Conservation (phyloP, 2,329 filamentous ascomycete genomes). For the Aspergillus fumigatus region DNA sequence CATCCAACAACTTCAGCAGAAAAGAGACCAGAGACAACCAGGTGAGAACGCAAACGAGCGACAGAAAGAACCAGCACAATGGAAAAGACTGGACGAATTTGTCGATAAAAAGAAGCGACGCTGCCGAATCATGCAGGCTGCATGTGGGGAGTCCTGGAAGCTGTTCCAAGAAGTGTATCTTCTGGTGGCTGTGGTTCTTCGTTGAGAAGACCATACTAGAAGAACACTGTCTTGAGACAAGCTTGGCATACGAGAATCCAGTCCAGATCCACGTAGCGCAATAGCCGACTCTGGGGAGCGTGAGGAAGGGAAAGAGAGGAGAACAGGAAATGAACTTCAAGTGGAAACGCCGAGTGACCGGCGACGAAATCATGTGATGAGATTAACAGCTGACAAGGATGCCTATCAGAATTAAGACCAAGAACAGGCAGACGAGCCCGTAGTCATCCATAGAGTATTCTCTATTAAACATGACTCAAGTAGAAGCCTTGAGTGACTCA, state of each 20-base stretch:
- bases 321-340: not conserved
- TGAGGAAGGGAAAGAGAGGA: conserved; percentile 36
- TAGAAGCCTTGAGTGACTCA: not conserved
- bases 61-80: conserved; percentile 34
- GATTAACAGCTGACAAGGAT: conserved; percentile 15
- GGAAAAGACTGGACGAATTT: conserved; percentile 38
- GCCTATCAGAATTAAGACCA: conserved; percentile 1
- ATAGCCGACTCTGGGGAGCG: conserved; percentile 42
- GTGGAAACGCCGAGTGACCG: conserved; percentile 14
- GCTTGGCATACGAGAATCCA: conserved; percentile 48
- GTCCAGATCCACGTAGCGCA: conserved; percentile 24
- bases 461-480: not conserved
- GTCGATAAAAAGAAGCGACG: conserved; percentile 36
- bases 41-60: conserved; percentile 41
- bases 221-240: conserved; percentile 21
- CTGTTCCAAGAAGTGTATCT: conserved; percentile 36
- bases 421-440: not conserved
- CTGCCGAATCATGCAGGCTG: conserved; percentile 49
- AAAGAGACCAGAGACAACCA: conserved; percentile 45
- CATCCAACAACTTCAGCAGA: conserved; percentile 20
- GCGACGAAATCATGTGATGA: conserved; percentile 22
- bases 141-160: conserved; percentile 51
- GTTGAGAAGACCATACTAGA: conserved; percentile 21
- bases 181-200: conserved; percentile 26
- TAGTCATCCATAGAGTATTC: not conserved